Evolutionary conservation across 352 stramenopile genomes (phyloP), one percentile per base, ranked within the genome.

Genomic region (Pythium folliculosum): DNA sequence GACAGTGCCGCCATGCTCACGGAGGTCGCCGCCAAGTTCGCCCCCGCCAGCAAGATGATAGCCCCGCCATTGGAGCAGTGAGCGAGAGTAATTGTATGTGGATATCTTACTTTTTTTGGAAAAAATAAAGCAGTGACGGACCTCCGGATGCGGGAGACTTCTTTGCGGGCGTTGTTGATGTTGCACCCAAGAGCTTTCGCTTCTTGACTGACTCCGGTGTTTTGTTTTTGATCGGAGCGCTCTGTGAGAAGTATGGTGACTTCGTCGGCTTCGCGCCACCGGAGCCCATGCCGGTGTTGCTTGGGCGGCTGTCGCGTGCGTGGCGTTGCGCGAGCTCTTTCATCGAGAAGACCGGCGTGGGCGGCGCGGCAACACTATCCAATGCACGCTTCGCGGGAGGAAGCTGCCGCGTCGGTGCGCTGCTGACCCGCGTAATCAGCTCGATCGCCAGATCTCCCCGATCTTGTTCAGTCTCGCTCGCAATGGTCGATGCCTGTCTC

Each of bases 51-150:
- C 14, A 3, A 32, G 4, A 30, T 53, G 47, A 30, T 53, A 32
- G 47, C 40, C 27, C 10, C 9, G 37, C 4, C 37, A 3, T 43
- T 40, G 35, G 35, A 40, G 12, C 12, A 40, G 35, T 7, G 8
- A 40, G 35, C 35, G 4, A 40, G 35, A 40, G 8, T 14, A 16
- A 16, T n/a, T 47, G 17, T 47, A 6, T n/a, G 40, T 47, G 6
- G 19, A 21, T 16, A 47, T 47, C 5, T 57, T 69, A 69, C 14
- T 65, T 32, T 44, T 77, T 77, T 50, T 74, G 63, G 59, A 87
- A 87, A 35, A 87, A 86, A n/a, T 81, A 60, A 14, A 89, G 63
- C 27, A 89, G 47, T 2, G 78, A 86, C 16, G 22, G 73, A 61
- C 35, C 59, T 60, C 43, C 63, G 45, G 43, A 44, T 43, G 49